A percentile compares a stretch with the other conserved stretches of the same genome.
These are phyloP conservation scores for Wakefieldia striispora DNA, from an alignment of 768 basidiomycete species.

Conservation along the genomic window DNA sequence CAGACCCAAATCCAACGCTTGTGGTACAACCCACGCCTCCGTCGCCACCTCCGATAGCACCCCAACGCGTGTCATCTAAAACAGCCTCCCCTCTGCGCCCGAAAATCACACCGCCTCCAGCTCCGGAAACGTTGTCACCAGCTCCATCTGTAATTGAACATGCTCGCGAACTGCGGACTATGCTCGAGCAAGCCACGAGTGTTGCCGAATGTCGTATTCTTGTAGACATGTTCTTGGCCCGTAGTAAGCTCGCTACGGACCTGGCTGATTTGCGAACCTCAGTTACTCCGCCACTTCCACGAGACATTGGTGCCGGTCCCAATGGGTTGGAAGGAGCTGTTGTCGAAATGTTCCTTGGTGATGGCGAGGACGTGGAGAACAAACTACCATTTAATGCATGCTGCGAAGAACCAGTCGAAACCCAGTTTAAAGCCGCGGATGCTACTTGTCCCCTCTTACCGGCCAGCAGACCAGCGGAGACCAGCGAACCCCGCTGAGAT, in stretches of 20 bases:
- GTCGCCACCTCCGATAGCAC: constrained; percentile 1
- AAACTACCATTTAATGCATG: not conserved
- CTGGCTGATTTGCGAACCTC: constrained; percentile 28
- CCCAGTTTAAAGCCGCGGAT: not conserved
- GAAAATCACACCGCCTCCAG: constrained; percentile 12
- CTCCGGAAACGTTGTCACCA: constrained; percentile 16
- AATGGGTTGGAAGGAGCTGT: constrained; percentile 45
- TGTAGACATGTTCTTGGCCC: constrained; percentile 76
- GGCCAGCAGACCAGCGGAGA: not conserved
- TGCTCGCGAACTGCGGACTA: constrained; percentile 63
- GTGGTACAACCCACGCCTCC: constrained; percentile 1
- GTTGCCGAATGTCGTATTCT: constrained; percentile 85
- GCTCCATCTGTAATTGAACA: constrained; percentile 39
- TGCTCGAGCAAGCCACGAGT: constrained; percentile 65
- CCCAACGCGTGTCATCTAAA: constrained; percentile 18
- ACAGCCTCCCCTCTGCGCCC: constrained; percentile 3
- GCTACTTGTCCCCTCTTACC: not conserved
- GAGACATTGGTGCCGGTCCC: constrained; percentile 20
- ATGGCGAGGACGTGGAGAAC: constrained; percentile 5
- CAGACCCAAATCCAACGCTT: not conserved
- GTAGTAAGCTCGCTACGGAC: constrained; percentile 45
- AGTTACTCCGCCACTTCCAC: constrained; percentile 36
- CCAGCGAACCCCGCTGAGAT: constrained; percentile 16
- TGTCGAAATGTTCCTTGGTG: constrained; percentile 46
- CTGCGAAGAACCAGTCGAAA: constrained; percentile 2